Percentiles rank a stretch among this genome's conserved stretches.
These are phyloP conservation scores for Pseudoperonospora humuli DNA, from an alignment of 352 stramenopile species.

Conservation along the genomic window DNA sequence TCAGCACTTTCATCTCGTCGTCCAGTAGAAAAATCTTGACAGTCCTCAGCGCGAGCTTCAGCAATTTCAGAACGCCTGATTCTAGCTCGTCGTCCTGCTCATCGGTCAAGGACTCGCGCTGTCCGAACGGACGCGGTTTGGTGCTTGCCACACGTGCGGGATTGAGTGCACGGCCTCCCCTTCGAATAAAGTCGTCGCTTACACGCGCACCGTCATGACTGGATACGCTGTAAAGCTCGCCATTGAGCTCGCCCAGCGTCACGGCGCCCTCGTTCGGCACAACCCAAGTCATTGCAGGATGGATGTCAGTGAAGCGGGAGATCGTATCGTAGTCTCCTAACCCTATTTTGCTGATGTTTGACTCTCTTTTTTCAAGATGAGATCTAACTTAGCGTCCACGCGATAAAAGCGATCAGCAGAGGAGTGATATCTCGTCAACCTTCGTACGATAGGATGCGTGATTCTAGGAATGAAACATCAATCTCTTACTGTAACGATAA, in stretches of 20 bases:
- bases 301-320: neutral
- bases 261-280: conserved; percentile 55
- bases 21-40: conserved; percentile 45
- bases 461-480: no score
- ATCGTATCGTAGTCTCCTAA: no score
- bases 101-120: conserved; percentile 49
- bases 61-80: conserved; percentile 33
- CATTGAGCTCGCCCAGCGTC: conserved; percentile 67
- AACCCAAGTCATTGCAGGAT: conserved; percentile 44
- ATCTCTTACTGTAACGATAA: no score
- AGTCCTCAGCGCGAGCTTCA: conserved; percentile 22
- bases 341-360: no score
- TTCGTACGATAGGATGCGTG: no score
- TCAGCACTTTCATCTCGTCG: conserved; percentile 51
- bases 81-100: conserved; percentile 35
- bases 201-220: conserved; percentile 46
- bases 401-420: no score
- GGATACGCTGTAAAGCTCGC: conserved; percentile 66
- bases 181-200: conserved; percentile 57
- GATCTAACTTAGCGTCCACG: no score
- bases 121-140: conserved; percentile 51
- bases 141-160: conserved; percentile 41
- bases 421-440: no score
- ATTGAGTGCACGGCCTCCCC: conserved; percentile 45
- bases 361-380: no score